A percentile compares a stretch with the other conserved stretches of the same genome.
phyloP scores from a whole-genome alignment of 2,329 filamentous ascomycete species.

The Xylaria sp. region DNA sequence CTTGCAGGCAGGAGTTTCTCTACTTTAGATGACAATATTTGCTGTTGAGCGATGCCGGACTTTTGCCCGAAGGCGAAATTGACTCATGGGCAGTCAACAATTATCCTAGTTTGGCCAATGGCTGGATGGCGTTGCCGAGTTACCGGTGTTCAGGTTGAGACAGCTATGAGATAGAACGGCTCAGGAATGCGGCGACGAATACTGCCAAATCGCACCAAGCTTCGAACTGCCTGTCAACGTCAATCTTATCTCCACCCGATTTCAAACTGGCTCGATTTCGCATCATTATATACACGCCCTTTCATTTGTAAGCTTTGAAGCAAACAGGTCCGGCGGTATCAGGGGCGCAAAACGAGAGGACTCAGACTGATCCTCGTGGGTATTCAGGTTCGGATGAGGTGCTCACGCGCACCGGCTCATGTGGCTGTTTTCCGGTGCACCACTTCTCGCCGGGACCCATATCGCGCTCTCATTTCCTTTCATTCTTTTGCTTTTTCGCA shows the following conservation, averaged over 20 bases:
- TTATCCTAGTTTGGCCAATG: background rate
- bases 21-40: background rate
- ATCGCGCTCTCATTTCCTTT: background rate
- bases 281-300: slow-evolving; percentile 6
- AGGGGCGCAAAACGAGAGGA: background rate
- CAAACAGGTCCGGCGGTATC: slow-evolving; percentile 2
- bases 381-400: slow-evolving; percentile 26
- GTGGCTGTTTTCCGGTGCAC: background rate
- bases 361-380: slow-evolving; percentile 15
- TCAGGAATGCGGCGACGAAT: slow-evolving; percentile 15
- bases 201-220: slow-evolving; percentile 12
- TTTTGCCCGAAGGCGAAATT: background rate
- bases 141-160: slow-evolving; percentile 1
- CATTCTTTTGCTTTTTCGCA: background rate
- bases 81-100: background rate
- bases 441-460: background rate
- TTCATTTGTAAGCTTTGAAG: background rate
- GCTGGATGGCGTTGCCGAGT: slow-evolving; percentile 5
- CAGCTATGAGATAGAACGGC: slow-evolving; percentile 1
- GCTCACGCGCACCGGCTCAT: slow-evolving; percentile 31
- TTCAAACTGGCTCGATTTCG: background rate
- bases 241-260: background rate
- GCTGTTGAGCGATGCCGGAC: background rate
- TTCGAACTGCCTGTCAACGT: background rate
- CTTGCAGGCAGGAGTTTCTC: background rate